Evolutionary conservation across 169 alveolate genomes (phyloP).

Genomic region (Plasmodium fragile): DNA sequence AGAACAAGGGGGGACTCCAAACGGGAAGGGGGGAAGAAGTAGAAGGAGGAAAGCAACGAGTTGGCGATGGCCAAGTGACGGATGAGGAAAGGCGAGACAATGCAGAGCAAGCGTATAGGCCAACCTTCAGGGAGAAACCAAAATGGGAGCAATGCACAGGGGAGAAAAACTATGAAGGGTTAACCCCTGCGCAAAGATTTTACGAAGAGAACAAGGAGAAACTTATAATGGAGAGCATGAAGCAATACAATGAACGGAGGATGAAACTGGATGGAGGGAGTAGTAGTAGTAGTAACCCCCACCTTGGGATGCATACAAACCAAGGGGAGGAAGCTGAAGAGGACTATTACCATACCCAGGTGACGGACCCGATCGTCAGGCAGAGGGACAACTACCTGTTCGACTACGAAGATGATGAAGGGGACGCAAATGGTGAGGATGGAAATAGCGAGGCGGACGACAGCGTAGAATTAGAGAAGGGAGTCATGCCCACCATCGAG

Average conservation of each 20-base stretch:
- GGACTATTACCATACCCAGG: constrained; percentile 80
- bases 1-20: neutral
- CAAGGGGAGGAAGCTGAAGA: constrained; percentile 67
- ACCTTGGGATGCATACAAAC: constrained; percentile 22
- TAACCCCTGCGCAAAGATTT: constrained; percentile 85
- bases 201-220: constrained; percentile 84
- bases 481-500: constrained; percentile 87
- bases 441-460: constrained; percentile 20
- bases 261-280: constrained; percentile 23
- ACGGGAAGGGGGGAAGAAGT: neutral
- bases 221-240: constrained; percentile 73
- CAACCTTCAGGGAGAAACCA: neutral
- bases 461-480: constrained; percentile 80
- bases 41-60: neutral
- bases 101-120: neutral
- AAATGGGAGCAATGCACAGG: neutral
- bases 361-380: constrained; percentile 78
- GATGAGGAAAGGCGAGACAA: neutral
- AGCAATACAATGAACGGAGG: constrained; percentile 78
- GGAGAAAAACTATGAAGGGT: constrained; percentile 1
- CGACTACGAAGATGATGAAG: constrained; percentile 81
- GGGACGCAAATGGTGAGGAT: neutral
- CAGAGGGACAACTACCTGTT: constrained; percentile 83
- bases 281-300: neutral
- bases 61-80: neutral